Conservation (phyloP, 495 filamentous ascomycete species). For the Chaetomium fimeti region DNA sequence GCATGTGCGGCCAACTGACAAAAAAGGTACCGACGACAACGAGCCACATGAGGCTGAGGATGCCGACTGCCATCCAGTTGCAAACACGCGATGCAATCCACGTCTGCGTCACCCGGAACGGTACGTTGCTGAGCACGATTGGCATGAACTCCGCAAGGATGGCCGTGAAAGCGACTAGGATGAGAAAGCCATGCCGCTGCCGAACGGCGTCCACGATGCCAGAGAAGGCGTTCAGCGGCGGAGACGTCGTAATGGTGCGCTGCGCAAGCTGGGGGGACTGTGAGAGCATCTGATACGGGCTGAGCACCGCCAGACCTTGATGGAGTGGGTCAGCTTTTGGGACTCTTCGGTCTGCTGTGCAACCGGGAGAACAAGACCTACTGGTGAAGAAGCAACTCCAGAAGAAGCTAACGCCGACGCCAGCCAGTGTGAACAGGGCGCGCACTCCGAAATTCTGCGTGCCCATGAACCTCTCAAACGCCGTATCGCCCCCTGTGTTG, state of each 20-base stretch:
- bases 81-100: not conserved
- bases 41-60: slow-evolving; percentile 2
- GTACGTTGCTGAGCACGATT: slow-evolving; percentile 6
- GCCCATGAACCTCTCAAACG: slow-evolving; percentile 3
- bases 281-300: not conserved
- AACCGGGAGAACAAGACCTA: not conserved
- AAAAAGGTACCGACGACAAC: not conserved
- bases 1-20: not conserved
- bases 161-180: not conserved
- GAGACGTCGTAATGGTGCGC: not conserved
- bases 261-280: not conserved
- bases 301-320: not conserved
- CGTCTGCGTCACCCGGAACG: slow-evolving; percentile 7
- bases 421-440: not conserved
- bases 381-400: not conserved
- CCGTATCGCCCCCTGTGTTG: not conserved
- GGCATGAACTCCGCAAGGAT: slow-evolving; percentile 1
- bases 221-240: slow-evolving; percentile 1
- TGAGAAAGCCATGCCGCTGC: not conserved
- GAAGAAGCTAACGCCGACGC: not conserved
- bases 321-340: not conserved
- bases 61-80: not conserved
- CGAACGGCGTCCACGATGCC: not conserved
- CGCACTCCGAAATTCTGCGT: slow-evolving; percentile 1
- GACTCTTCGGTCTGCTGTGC: not conserved